Percentiles rank a stretch among this genome's conserved stretches.
Conservation (phyloP, 352 stramenopile genomes). For the Aphanomyces stellatus region DNA sequence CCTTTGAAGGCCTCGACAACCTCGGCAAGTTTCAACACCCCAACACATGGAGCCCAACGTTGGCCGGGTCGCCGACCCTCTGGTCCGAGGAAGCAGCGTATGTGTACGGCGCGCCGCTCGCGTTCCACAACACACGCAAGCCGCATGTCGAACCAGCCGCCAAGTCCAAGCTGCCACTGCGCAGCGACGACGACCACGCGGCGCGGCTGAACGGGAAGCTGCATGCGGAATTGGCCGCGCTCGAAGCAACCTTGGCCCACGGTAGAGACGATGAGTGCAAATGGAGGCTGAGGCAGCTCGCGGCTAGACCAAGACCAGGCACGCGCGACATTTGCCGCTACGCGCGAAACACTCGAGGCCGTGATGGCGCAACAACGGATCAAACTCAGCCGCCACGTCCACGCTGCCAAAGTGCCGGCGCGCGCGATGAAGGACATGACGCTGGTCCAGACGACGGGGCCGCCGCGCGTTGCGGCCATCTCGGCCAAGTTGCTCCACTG, state of each 20-base stretch:
- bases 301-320: not conserved
- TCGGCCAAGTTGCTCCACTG: not conserved
- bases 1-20: not conserved
- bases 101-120: not conserved
- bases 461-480: not conserved
- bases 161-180: not conserved
- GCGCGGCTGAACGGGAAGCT: not conserved
- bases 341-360: not conserved
- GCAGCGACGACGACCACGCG: not conserved
- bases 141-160: not conserved
- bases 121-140: not conserved
- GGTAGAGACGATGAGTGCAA: not conserved
- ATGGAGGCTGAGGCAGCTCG: not conserved
- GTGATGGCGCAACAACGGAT: not conserved
- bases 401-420: conserved; percentile 4
- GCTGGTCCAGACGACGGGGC: not conserved
- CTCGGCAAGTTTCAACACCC: not conserved
- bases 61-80: not conserved
- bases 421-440: not conserved
- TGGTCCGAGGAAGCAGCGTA: not conserved
- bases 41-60: not conserved
- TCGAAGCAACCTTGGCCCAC: not conserved
- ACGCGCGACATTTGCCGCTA: not conserved
- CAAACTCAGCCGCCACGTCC: not conserved
- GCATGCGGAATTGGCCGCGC: not conserved